These are phyloP conservation scores for Nicotiana obtusifolia DNA, from an alignment of 257 asterid genomes.

Conservation along the genomic window DNA sequence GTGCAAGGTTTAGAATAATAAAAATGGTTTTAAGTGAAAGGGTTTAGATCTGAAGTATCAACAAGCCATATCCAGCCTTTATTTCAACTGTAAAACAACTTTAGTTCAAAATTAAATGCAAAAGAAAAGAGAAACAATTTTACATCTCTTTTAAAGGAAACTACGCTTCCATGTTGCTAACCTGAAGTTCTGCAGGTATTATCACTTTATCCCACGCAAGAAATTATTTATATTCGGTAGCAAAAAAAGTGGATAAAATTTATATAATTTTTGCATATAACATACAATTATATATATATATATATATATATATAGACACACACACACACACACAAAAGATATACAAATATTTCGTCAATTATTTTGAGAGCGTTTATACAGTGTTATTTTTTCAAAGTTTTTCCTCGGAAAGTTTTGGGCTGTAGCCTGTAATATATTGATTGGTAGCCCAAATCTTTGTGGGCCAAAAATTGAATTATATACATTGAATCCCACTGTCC, in stretches of 20 bases:
- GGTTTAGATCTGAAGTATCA: not conserved
- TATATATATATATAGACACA: too few relatives aligned
- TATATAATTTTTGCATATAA: too few relatives aligned
- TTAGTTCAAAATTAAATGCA: not conserved
- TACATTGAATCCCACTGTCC: not conserved
- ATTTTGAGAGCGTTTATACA: too few relatives aligned
- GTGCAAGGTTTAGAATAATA: not conserved
- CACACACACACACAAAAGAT: too few relatives aligned
- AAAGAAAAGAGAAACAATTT: not conserved
- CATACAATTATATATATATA: too few relatives aligned
- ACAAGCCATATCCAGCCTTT: not conserved
- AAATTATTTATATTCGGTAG: too few relatives aligned
- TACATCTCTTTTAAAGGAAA: not conserved
- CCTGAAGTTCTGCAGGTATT: not conserved
- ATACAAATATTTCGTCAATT: too few relatives aligned
- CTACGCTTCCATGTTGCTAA: not conserved
- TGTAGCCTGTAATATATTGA: not conserved
- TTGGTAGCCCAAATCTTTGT: not conserved
- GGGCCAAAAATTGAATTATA: not conserved
- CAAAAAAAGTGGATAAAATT: too few relatives aligned
- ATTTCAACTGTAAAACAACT: not conserved
- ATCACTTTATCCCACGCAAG: too few relatives aligned
- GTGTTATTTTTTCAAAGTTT: too few relatives aligned
- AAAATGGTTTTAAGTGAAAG: not conserved
- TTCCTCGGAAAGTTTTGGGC: not conserved